Percentiles rank a stretch among this genome's conserved stretches.
phyloP scores from a whole-genome alignment of 2,329 filamentous ascomycete genomes.

The Aspergillus proliferans region DNA sequence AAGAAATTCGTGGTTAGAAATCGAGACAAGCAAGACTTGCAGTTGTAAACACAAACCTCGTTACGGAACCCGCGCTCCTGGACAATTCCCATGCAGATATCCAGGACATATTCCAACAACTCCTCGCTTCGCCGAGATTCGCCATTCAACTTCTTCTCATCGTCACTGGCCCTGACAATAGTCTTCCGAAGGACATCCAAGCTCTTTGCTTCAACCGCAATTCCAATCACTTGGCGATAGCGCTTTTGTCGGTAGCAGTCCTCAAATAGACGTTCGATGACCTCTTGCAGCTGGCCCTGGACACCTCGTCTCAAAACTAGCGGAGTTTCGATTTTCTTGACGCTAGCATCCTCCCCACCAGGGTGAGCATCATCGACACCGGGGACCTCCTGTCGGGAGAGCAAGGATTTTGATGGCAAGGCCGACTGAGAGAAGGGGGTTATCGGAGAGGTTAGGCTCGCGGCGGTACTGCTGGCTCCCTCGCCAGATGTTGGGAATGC shows the following conservation, averaged over 20 bases:
- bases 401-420: slow-evolving; percentile 84
- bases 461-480: slow-evolving; percentile 61
- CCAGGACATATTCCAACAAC: slow-evolving; percentile 90
- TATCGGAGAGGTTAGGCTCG: slow-evolving; percentile 72
- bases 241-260: slow-evolving; percentile 78
- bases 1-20: not conserved
- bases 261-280: slow-evolving; percentile 87
- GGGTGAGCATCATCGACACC: slow-evolving; percentile 52
- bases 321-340: slow-evolving; percentile 50
- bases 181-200: slow-evolving; percentile 78
- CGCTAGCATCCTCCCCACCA: slow-evolving; percentile 51
- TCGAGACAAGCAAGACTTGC: not conserved
- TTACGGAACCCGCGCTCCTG: slow-evolving; percentile 83
- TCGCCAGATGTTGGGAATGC: slow-evolving; percentile 64
- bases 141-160: slow-evolving; percentile 63
- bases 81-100: slow-evolving; percentile 96
- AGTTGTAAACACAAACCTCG: slow-evolving; percentile 42
- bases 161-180: slow-evolving; percentile 81
- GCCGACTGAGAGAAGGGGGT: slow-evolving; percentile 94
- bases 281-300: slow-evolving; percentile 69
- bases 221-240: slow-evolving; percentile 93
- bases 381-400: slow-evolving; percentile 70
- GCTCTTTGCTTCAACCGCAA: slow-evolving; percentile 90
- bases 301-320: slow-evolving; percentile 67
- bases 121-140: slow-evolving; percentile 69